These are phyloP conservation scores for Pseudocercospora fijiensis DNA, from an alignment of 2,329 filamentous ascomycete genomes.

Conservation along the genomic window DNA sequence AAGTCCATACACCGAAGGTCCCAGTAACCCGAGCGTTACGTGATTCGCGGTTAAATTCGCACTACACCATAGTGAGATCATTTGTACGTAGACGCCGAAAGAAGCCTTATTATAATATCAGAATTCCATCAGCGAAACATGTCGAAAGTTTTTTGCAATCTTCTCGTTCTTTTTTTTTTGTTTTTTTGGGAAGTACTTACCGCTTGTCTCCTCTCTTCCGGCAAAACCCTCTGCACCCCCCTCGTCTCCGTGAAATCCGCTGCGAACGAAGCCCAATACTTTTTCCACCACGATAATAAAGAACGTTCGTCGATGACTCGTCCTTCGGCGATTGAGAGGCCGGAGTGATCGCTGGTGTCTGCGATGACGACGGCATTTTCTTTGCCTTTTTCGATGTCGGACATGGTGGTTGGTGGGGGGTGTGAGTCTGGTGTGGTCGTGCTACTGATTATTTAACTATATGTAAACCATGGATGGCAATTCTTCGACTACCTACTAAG, in stretches of 20 bases:
- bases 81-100: slow-evolving; percentile 18
- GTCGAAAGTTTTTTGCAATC: too few relatives aligned
- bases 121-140: neutral
- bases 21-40: slow-evolving; percentile 45
- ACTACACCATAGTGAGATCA: slow-evolving; percentile 24
- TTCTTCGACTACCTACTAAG: neutral
- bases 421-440: neutral
- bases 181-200: slow-evolving; percentile 9
- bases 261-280: slow-evolving; percentile 4
- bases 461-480: neutral
- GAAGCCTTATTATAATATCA: neutral
- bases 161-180: too few relatives aligned
- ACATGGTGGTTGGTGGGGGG: neutral
- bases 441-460: neutral
- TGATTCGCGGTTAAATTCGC: slow-evolving; percentile 38
- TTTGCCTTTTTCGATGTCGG: slow-evolving; percentile 2
- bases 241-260: slow-evolving; percentile 19
- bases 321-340: slow-evolving; percentile 2
- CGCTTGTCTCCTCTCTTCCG: slow-evolving; percentile 13
- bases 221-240: slow-evolving; percentile 16
- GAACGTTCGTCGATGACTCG: neutral
- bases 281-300: slow-evolving; percentile 5
- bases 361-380: slow-evolving; percentile 4
- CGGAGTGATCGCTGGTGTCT: neutral
- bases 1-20: slow-evolving; percentile 44